Evolutionary conservation across 805 yeast genomes (phyloP).

Genomic region (Schwanniomyces polymorphus): DNA sequence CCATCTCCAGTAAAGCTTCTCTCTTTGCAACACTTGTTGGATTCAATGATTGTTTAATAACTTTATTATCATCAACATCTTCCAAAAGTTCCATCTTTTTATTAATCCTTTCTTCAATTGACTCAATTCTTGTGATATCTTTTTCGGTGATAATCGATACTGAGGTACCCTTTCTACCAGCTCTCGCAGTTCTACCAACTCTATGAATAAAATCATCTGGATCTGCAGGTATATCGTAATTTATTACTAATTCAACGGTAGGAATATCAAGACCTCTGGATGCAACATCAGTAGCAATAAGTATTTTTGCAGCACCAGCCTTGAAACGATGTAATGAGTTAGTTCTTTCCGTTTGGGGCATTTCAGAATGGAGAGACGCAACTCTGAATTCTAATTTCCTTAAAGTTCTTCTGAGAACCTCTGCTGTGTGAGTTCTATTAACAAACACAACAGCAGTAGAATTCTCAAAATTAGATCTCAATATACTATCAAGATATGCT

Average conservation of each 20-base stretch:
- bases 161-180: constrained; percentile 86
- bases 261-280: constrained; percentile 98
- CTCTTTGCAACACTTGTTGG: constrained; percentile 80
- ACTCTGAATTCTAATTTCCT: constrained; percentile 74
- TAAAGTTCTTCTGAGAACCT: constrained; percentile 75
- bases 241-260: constrained; percentile 82
- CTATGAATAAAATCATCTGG: constrained; percentile 96
- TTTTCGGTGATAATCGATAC: constrained; percentile 81
- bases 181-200: constrained; percentile 99
- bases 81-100: constrained; percentile 77
- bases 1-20: constrained; percentile 93
- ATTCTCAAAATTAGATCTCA: constrained; percentile 62
- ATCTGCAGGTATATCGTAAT: constrained; percentile 92
- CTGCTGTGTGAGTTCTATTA: constrained; percentile 89
- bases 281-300: constrained; percentile 96
- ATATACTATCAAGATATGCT: constrained; percentile 72
- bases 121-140: constrained; percentile 76
- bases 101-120: constrained; percentile 83
- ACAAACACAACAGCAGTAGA: constrained; percentile 85
- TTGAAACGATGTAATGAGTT: constrained; percentile 89
- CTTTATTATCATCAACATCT: constrained; percentile 69
- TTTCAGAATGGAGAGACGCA: constrained; percentile 88
- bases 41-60: constrained; percentile 70
- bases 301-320: constrained; percentile 90
- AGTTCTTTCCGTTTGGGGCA: constrained; percentile 91